Evolutionary conservation across 1,284 basidiomycete genomes (phyloP), one percentile per base, ranked within the genome.

Genomic region (Cryptococcus sp.): DNA sequence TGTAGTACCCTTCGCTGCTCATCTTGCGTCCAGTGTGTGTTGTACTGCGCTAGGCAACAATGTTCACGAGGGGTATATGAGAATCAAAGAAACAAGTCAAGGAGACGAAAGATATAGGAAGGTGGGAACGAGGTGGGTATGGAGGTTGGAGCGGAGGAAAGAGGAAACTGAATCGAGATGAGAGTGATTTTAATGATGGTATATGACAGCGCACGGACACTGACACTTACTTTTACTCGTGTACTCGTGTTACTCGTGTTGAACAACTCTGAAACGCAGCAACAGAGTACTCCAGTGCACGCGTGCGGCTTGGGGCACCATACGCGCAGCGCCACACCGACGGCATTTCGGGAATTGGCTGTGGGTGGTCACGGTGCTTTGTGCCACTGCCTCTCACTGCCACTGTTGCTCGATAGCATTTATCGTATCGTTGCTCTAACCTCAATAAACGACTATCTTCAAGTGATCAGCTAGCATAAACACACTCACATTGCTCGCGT

Each of bases 1-100:
- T 70, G 64, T 72, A 72, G 67, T 76, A 74, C 20, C 64, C 59
- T 52, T 76, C 73, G 42, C 64, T 63, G 71, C 73, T 76, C 50
- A 55, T 62, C 30, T 55, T 3, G 48, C 35, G 50, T n/a, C 35
- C 16, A n/a, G n/a, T 16, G 25, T 20, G 46, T 20, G 10, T 10
- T 35, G 30, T 20, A 35, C 10, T 35, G 30, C 8, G 30, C 30
- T 35, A 13, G 30, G 30, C 30, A 35, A 35, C 8, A 2, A 10
- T 13, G 30, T 27, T n/a, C 19, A 22, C 15, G 50, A 43, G 47
- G 50, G 46, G 42, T 52, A 55, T 20, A 39, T 27, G 38, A 40
- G 38, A 49, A 52, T 27, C 40, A 30, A 42, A 16, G n/a, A 25
- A 49, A 43, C 11, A n/a, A 27, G 49, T 43, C 20, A 19, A 16